These are phyloP conservation scores for Coniochaeta sp. DNA, from an alignment of 2,329 filamentous ascomycete genomes.

Conservation along the genomic window DNA sequence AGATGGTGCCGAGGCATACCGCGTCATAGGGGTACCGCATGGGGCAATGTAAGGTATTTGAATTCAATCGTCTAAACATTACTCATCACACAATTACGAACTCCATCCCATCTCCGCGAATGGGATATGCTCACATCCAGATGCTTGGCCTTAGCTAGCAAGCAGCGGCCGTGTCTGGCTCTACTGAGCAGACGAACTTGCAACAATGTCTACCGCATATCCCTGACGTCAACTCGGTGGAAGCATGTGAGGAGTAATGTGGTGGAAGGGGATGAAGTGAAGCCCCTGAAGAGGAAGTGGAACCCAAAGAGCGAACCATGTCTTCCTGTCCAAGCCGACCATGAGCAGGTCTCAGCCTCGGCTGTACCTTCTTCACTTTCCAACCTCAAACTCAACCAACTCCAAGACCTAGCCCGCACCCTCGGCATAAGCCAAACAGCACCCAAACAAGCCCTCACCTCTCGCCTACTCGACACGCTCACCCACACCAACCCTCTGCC, in stretches of 20 bases:
- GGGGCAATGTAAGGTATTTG: neutral
- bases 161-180: neutral
- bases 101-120: neutral
- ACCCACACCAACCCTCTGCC: constrained; percentile 9
- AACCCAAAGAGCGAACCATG: neutral
- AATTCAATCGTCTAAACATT: too few species aligned
- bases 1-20: neutral
- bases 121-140: neutral
- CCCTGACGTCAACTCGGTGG: neutral
- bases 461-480: constrained; percentile 39
- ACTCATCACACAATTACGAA: neutral
- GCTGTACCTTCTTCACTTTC: neutral
- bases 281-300: too few species aligned
- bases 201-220: neutral
- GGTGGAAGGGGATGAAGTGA: neutral
- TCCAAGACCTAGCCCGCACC: constrained; percentile 47
- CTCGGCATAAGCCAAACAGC: constrained; percentile 50
- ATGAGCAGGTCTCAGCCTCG: neutral
- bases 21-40: neutral
- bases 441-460: constrained; percentile 47
- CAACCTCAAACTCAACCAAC: constrained; percentile 39
- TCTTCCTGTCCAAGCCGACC: neutral
- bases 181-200: neutral
- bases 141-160: neutral
- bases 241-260: neutral